These are phyloP conservation scores for Coemansia sp. DNA, from an alignment of 192 early-diverging fungal species.

Conservation along the genomic window DNA sequence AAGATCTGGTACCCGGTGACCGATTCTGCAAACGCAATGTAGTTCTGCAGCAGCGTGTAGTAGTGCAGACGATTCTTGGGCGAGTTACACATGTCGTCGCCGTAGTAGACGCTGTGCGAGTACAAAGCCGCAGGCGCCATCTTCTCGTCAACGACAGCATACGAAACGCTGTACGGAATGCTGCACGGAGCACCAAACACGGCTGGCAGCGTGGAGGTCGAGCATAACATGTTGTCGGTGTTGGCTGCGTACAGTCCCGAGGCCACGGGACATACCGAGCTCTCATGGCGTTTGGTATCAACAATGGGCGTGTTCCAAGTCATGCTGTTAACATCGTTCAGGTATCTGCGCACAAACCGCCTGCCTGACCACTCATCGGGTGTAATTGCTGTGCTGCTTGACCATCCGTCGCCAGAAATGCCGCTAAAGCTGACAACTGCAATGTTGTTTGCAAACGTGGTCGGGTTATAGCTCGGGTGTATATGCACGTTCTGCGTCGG, in stretches of 20 bases:
- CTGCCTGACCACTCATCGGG: slow-evolving; percentile 7
- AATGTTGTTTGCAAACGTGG: slow-evolving; percentile 30
- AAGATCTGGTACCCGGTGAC: slow-evolving; percentile 10
- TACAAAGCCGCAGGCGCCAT: slow-evolving; percentile 20
- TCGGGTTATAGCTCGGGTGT: slow-evolving; percentile 15
- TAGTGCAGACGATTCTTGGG: slow-evolving; percentile 10
- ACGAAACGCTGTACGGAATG: slow-evolving; percentile 16
- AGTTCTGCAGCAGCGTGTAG: slow-evolving; percentile 16
- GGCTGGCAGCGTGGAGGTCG: neutral
- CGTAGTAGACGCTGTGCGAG: slow-evolving; percentile 15
- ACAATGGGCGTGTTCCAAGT: slow-evolving; percentile 10
- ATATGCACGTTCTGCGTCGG: slow-evolving; percentile 12
- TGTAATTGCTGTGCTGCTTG: slow-evolving; percentile 10
- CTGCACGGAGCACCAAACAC: slow-evolving; percentile 8
- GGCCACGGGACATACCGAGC: slow-evolving; percentile 8
- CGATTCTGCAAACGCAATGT: slow-evolving; percentile 15
- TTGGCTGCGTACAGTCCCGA: slow-evolving; percentile 19
- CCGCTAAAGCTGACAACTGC: slow-evolving; percentile 12
- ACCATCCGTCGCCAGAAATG: slow-evolving; percentile 4
- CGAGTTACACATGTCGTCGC: slow-evolving; percentile 11
- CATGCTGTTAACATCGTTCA: neutral
- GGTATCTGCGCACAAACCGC: slow-evolving; percentile 14
- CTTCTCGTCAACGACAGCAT: neutral
- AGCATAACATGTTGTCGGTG: slow-evolving; percentile 27
- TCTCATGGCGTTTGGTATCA: neutral